A percentile compares a stretch with the other conserved stretches of the same genome.
Evolutionary conservation across 768 basidiomycete species (phyloP).

Genomic region (Serendipita sp.): DNA sequence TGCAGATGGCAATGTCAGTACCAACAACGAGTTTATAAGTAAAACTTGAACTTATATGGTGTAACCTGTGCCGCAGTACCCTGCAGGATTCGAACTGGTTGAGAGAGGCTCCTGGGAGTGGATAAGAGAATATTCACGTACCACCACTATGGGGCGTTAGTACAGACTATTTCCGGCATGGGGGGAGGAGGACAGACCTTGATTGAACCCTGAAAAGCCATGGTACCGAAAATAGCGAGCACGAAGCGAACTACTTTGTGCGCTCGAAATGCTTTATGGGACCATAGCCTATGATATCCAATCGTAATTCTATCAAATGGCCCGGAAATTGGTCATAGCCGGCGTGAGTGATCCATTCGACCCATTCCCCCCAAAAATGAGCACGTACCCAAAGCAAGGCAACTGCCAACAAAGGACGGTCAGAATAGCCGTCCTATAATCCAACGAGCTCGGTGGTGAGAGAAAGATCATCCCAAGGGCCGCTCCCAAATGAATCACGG

Average conservation of each 20-base stretch:
- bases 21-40: background rate
- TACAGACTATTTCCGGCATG: slow-evolving; percentile 4
- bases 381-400: slow-evolving; percentile 48
- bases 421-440: slow-evolving; percentile 33
- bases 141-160: slow-evolving; percentile 30
- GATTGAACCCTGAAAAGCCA: slow-evolving; percentile 67
- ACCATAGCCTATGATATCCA: slow-evolving; percentile 68
- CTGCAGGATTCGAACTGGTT: slow-evolving; percentile 19
- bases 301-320: slow-evolving; percentile 39
- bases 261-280: slow-evolving; percentile 55
- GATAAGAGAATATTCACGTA: slow-evolving; percentile 16
- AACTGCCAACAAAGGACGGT: slow-evolving; percentile 49
- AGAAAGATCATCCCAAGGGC: slow-evolving; percentile 33
- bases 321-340: background rate
- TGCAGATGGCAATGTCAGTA: slow-evolving; percentile 15
- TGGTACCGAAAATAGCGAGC: slow-evolving; percentile 50
- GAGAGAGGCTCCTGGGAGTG: background rate
- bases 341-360: background rate
- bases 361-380: background rate
- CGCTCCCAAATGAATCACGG: slow-evolving; percentile 41
- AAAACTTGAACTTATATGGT: slow-evolving; percentile 36
- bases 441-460: slow-evolving; percentile 29
- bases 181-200: slow-evolving; percentile 30
- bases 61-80: slow-evolving; percentile 58
- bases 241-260: slow-evolving; percentile 35